Evolutionary conservation across 1,284 basidiomycete genomes (phyloP), one percentile per base, ranked within the genome.

Genomic region (Fereydounia khargensis): DNA sequence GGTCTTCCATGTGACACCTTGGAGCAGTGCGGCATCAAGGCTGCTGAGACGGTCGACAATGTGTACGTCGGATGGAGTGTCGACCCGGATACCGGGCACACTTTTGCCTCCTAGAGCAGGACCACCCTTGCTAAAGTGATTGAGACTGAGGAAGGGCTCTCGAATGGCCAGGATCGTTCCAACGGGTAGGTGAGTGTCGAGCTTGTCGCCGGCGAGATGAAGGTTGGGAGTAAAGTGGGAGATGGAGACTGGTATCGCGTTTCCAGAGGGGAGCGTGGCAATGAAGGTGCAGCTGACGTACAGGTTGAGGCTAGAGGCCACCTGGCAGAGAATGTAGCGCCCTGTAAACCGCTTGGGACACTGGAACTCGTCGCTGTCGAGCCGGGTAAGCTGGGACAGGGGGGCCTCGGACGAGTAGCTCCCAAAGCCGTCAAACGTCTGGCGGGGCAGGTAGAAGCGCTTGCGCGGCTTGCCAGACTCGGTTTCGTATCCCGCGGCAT

Each of bases 11-110:
- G 28, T 16, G 2, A 46, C 47, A 0, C 37, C 42, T 10, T 37
- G 30, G 6, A 65, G 17, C 6, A 60, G 13, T 13, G 46, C 42
- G 0, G 33, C 38, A 19, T 63, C 49, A 5, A 39, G 39, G 10
- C 35, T 30, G 10, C 14, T 28, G 16, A 57, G 37, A 3, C 38
- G 25, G 22, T 63, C 55, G 8, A 74, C 41, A 18, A 75, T 47
- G 19, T 54, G 46, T 8, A 75, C 49, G 30, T 75, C 73, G 14
- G 71, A 68, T 3, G 71, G 71, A 10, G 69, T 72, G 25, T 74
- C 72, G 7, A 74, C 55, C 6, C 71, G 61, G 22, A 75, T 39
- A 1, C 73, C 73, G 0, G 40, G 35, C 1, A 54, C 53, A 20
- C 48, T 61, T 45, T 71, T 70, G 14, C 59, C 62, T 7, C 58